Conservation (phyloP, 495 filamentous ascomycete genomes). For the Clavariopsis aquatica region DNA sequence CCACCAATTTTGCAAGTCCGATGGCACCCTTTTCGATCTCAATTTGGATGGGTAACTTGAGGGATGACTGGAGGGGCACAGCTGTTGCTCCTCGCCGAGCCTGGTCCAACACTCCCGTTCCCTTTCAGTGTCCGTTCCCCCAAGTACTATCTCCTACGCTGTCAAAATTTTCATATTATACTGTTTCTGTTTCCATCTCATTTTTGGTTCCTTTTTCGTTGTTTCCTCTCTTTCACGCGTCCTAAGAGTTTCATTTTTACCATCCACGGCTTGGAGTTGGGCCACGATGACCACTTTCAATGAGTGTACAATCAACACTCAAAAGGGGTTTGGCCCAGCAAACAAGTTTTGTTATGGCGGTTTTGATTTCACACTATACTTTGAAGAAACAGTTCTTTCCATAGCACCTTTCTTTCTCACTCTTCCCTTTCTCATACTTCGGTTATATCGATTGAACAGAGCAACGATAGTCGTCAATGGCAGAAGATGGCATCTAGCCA, state of each 20-base stretch:
- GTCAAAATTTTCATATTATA: conserved; percentile 1
- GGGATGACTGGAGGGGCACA: neutral
- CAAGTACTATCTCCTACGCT: neutral
- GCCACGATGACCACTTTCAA: conserved; percentile 13
- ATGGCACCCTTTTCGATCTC: neutral
- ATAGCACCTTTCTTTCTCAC: conserved; percentile 20
- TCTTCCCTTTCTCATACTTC: conserved; percentile 14
- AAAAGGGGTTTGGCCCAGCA: conserved; percentile 21
- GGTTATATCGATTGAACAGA: conserved; percentile 15
- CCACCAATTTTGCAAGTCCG: neutral
- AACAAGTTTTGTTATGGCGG: conserved; percentile 20
- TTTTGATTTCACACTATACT: conserved; percentile 26
- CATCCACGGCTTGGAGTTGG: neutral
- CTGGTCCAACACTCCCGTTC: neutral
- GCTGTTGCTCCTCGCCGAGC: neutral
- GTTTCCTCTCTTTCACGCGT: neutral
- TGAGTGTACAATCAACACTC: conserved; percentile 18
- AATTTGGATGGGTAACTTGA: neutral
- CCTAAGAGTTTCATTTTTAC: neutral
- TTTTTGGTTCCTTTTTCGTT: neutral
- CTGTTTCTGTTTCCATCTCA: neutral
- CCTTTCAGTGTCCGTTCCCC: neutral
- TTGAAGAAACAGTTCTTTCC: conserved; percentile 25
- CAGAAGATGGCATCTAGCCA: conserved; percentile 19
- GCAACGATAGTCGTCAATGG: conserved; percentile 13